phyloP scores from a whole-genome alignment of 805 yeast species.

The Wickerhamiella cacticola region DNA sequence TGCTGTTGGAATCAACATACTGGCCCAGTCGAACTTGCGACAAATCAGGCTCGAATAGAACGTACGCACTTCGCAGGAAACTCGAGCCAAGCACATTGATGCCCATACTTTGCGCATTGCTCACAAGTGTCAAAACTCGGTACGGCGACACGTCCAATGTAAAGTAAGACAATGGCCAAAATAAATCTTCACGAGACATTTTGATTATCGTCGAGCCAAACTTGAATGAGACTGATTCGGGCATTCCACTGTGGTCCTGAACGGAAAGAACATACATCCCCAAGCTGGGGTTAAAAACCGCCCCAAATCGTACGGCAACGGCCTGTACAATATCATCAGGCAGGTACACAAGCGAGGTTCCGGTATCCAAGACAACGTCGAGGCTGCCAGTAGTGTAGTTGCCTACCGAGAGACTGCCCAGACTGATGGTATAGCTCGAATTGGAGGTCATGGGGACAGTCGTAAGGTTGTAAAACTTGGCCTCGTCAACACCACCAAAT shows the following conservation, averaged over 20 bases:
- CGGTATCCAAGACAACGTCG: conserved; percentile 43
- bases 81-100: conserved; percentile 43
- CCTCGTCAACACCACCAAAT: conserved; percentile 62
- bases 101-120: conserved; percentile 25
- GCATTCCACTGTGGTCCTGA: conserved; percentile 21
- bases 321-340: conserved; percentile 30
- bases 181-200: conserved; percentile 34
- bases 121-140: conserved; percentile 25
- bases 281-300: conserved; percentile 30
- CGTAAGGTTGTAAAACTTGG: conserved; percentile 44
- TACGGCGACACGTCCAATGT: conserved; percentile 20
- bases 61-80: conserved; percentile 44
- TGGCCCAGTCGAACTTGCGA: conserved; percentile 38
- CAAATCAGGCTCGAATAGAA: conserved; percentile 46
- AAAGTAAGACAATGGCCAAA: conserved; percentile 27
- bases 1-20: conserved; percentile 13
- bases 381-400: conserved; percentile 7
- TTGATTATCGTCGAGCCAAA: conserved; percentile 41
- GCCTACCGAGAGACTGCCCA: conserved; percentile 18
- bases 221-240: conserved; percentile 31
- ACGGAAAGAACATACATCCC: conserved; percentile 35
- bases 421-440: conserved; percentile 19
- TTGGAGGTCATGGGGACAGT: conserved; percentile 34
- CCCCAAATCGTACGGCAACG: conserved; percentile 32
- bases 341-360: conserved; percentile 42